Percentiles rank a stretch among this genome's conserved stretches.
These are phyloP conservation scores for Colletotrichum eleusines DNA, from an alignment of 2,329 filamentous ascomycete species.

Conservation along the genomic window DNA sequence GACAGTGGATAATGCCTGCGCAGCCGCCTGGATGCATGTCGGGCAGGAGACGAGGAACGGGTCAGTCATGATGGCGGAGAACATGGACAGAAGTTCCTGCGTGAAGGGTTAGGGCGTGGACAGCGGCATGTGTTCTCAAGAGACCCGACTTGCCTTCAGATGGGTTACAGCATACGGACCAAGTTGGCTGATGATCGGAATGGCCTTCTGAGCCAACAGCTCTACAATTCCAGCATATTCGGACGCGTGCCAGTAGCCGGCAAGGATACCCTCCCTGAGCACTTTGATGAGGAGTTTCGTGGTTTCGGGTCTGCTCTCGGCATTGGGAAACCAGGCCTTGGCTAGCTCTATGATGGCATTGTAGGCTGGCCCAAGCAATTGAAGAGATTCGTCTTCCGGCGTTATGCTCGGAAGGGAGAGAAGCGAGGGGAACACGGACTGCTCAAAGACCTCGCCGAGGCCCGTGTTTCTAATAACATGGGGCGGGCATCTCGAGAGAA, in stretches of 20 bases:
- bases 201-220: constrained; percentile 65
- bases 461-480: constrained; percentile 71
- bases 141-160: constrained; percentile 63
- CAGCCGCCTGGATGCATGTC: constrained; percentile 64
- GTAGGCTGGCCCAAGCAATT: constrained; percentile 75
- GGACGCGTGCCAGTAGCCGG: constrained; percentile 68
- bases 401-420: constrained; percentile 82
- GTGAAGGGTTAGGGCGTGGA: constrained; percentile 25
- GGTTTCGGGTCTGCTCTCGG: constrained; percentile 47
- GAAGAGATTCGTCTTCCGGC: constrained; percentile 75
- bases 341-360: constrained; percentile 72
- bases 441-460: constrained; percentile 75
- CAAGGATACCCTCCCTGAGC: constrained; percentile 67
- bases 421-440: constrained; percentile 78
- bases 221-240: constrained; percentile 69
- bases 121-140: neutral
- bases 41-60: constrained; percentile 72
- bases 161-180: constrained; percentile 75
- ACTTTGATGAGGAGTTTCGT: constrained; percentile 64
- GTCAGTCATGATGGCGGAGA: constrained; percentile 74
- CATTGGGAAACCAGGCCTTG: constrained; percentile 50
- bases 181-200: constrained; percentile 65
- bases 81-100: constrained; percentile 75
- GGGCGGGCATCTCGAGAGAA: constrained; percentile 67
- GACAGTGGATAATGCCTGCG: constrained; percentile 66